Evolutionary conservation across 1,284 basidiomycete genomes (phyloP), one percentile per base, ranked within the genome.

Genomic region (Papiliotrema flavescens): DNA sequence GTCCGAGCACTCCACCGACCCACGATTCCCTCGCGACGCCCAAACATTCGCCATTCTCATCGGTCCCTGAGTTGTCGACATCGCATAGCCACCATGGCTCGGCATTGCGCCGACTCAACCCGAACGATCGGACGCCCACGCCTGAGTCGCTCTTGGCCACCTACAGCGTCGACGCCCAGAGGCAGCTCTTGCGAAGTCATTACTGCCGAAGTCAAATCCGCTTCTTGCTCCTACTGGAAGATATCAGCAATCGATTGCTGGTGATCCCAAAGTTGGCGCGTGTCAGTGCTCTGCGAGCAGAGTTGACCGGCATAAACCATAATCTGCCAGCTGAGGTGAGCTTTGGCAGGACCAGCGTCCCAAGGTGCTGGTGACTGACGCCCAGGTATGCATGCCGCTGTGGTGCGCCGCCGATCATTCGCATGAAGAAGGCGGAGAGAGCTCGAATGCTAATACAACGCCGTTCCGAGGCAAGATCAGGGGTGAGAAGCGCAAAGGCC

Each of bases 231-330:
- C 82, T 85, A 7, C 81, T 99, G 51, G 94, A 98, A 76, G 90
- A 88, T 70, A 96, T 98, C 65, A 92, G 88, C 59, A 94, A 95
- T 69, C 84, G 91, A 47, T 80, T 99, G 39, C 79, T 98, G 55
- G 86, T 96, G 26, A 86, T 98, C 1, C 96, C 96, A 4, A 90
- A 91, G 70, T 90, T 88, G 40, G 96, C 96, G 22, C 85, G 96
- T 40, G 88, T 98, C 24, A 95, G 91, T 68, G 95, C 96, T 17
- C 79, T 99, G 43, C 82, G 96, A 66, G 96, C 96, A 22, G 96
- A 98, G 73, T 79, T 99, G 58, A 99, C 96, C 2, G 88, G 87
- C 23, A 79, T 99, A 50, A 99, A 99, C 70, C 95, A 98, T 73
- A 91, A 89, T 71, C 82, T 99, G 32, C 96, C 96, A 24, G 89